Base-by-base conservation (phyloP, 1,284 basidiomycete species). In the Ustilago xerochloae region DNA sequence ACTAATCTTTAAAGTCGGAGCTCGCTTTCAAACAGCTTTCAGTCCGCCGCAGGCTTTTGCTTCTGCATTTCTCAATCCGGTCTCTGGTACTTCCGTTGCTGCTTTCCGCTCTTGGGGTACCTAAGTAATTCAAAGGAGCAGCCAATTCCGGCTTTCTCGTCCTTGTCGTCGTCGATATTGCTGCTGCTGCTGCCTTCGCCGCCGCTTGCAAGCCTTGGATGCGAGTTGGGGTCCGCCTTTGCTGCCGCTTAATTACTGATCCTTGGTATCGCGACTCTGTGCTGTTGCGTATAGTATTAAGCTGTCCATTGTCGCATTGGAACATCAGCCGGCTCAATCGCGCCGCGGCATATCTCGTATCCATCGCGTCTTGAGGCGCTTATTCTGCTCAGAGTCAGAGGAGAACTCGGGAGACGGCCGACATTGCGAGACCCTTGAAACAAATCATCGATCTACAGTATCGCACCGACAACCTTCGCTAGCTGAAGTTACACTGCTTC, bases 341-440 rank as follows among this genome's bases (percentile, higher is more conserved):
- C 38, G 38, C 38, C 38, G 43, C 43, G 26, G 43, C 43, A 39
- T 8, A 33, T 33, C 32, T 33, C 32, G n/a, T n/a, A n/a, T n/a
- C n/a, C n/a, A 7, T 24, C 15, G 41, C 41, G 22, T 43, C 20
- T 22, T 22, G 8, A 43, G 20, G 20, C 41, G 28, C 16, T 47
- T 29, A 18, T 29, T 26, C n/a, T 13, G 22, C 38, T 20, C 6
- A 39, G 4, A 7, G 32, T 8, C 32, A 33, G 32, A 33, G 9
- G 22, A 45, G 22, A 22, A 20, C 28, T 18, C 38, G 52, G 20
- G 10, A 48, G 24, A 48, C 54, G 54, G 54, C 45, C 35, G 54
- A 56, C 45, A 32, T 48, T 56, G 33, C 35, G 30, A 46, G 22
- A 36, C 28, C 33, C 18, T 9, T 28, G 18, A n/a, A 35, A 26